A percentile compares a stretch with the other conserved stretches of the same genome.
Evolutionary conservation across 345 rosid genomes (phyloP).

Genomic region (Eucalyptus polybractea): DNA sequence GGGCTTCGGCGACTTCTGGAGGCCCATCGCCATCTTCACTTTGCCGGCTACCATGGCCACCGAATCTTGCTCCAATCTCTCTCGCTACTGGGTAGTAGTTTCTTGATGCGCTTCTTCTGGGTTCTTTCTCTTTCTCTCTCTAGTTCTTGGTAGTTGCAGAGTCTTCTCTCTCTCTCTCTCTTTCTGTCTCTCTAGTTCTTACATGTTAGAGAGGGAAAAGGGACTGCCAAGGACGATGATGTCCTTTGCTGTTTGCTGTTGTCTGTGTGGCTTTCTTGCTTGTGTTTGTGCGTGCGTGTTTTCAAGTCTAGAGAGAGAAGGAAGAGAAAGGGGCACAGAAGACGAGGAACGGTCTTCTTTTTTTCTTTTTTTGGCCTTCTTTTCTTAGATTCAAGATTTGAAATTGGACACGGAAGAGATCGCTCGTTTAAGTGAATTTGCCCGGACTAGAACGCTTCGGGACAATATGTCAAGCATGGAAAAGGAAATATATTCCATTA

Average conservation of each 20-base stretch:
- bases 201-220: neutral
- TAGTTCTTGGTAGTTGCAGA: neutral
- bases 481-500: neutral
- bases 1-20: conserved; percentile 53
- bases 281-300: neutral
- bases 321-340: conserved; percentile 5
- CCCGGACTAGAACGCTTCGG: neutral
- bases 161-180: neutral
- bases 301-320: neutral
- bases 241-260: neutral
- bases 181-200: neutral
- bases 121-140: neutral
- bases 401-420: neutral
- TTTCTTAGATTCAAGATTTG: neutral
- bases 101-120: neutral
- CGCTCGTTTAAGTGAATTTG: neutral
- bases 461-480: neutral
- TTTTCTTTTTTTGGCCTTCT: neutral
- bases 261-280: neutral
- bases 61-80: neutral
- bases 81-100: neutral
- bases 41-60: conserved; percentile 79
- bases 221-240: neutral
- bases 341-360: conserved; percentile 67
- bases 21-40: conserved; percentile 73